Evolutionary conservation across 768 basidiomycete species (phyloP).

Genomic region (Leccinum obscurum): DNA sequence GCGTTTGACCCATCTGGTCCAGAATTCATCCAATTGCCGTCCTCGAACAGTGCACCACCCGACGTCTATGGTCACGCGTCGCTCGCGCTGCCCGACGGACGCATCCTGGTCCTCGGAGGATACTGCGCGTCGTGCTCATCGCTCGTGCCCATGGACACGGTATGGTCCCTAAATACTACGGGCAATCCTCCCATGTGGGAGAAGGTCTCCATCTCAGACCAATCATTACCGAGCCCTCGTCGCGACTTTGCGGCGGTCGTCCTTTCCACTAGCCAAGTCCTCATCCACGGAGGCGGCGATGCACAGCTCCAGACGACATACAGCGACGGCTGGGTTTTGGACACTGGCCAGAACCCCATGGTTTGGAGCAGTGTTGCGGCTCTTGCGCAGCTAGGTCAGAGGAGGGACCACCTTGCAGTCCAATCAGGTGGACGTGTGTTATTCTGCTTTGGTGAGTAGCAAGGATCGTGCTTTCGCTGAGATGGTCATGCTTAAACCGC

Average conservation of each 20-base stretch:
- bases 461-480: background rate
- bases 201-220: slow-evolving; percentile 36
- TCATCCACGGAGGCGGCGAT: slow-evolving; percentile 82
- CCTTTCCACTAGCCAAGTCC: slow-evolving; percentile 51
- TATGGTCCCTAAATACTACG: slow-evolving; percentile 67
- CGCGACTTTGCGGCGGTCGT: slow-evolving; percentile 60
- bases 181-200: slow-evolving; percentile 51
- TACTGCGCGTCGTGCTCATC: slow-evolving; percentile 46
- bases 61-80: slow-evolving; percentile 74
- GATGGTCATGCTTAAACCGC: slow-evolving; percentile 18
- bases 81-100: slow-evolving; percentile 66
- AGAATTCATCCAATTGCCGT: slow-evolving; percentile 56
- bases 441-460: slow-evolving; percentile 72
- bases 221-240: slow-evolving; percentile 54
- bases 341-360: slow-evolving; percentile 55
- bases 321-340: slow-evolving; percentile 71
- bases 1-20: slow-evolving; percentile 51
- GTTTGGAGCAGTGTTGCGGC: slow-evolving; percentile 55
- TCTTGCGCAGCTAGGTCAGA: slow-evolving; percentile 57
- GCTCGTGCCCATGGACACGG: slow-evolving; percentile 55
- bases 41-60: slow-evolving; percentile 53
- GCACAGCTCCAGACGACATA: slow-evolving; percentile 51
- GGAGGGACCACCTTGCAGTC: slow-evolving; percentile 76
- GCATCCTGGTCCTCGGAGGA: slow-evolving; percentile 76
- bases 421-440: slow-evolving; percentile 60